Evolutionary conservation across 139 green algal species (phyloP).

Genomic region (Deuterostichococcus epilithicus): DNA sequence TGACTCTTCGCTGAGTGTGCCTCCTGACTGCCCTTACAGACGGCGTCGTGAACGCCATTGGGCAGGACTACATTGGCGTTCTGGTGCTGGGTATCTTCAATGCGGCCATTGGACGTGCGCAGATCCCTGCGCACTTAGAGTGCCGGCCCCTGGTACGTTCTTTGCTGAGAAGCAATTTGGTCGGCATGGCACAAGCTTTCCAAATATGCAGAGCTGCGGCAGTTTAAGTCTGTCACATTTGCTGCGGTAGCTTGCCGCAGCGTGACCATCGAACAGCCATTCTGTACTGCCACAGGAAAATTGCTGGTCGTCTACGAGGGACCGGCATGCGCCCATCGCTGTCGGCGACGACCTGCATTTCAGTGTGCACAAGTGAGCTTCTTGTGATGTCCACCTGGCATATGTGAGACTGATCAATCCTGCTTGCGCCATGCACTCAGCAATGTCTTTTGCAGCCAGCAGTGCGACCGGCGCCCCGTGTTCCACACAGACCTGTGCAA

Average conservation of each 20-base stretch:
- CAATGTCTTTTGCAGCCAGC: not conserved
- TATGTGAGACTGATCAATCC: not conserved
- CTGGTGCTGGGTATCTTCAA: slow-evolving; percentile 72
- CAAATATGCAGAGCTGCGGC: not conserved
- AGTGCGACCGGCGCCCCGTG: too few species aligned
- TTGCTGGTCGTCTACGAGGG: slow-evolving; percentile 20
- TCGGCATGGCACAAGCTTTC: not conserved
- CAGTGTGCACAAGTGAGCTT: slow-evolving; percentile 12
- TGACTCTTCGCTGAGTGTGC: not conserved
- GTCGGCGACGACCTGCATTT: slow-evolving; percentile 29
- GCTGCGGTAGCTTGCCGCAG: not conserved
- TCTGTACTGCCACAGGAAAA: slow-evolving; percentile 14
- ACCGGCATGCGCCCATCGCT: slow-evolving; percentile 15
- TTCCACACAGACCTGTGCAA: too few species aligned
- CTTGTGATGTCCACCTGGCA: not conserved
- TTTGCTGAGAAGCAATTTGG: not conserved
- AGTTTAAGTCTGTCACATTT: not conserved
- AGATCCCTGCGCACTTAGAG: slow-evolving; percentile 38
- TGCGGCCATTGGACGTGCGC: slow-evolving; percentile 32
- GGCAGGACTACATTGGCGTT: slow-evolving; percentile 58
- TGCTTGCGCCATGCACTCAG: not conserved
- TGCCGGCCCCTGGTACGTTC: slow-evolving; percentile 8
- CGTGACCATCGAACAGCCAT: not conserved
- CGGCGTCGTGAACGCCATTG: slow-evolving; percentile 59
- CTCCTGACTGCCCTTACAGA: too few species aligned